These are phyloP conservation scores for Saprolegnia parasitica DNA, from an alignment of 352 stramenopile species.

Conservation along the genomic window DNA sequence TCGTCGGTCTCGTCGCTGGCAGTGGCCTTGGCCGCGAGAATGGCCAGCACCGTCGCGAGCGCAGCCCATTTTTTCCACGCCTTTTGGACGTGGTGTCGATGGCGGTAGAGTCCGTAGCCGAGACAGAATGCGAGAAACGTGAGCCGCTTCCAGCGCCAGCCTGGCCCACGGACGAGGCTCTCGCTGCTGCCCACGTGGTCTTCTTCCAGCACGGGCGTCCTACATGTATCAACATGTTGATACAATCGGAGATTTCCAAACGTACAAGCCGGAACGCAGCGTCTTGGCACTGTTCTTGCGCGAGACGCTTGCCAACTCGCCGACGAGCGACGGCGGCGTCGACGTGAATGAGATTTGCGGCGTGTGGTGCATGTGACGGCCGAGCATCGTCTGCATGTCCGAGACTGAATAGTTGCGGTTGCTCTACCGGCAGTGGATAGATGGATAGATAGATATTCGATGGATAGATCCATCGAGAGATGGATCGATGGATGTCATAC, in stretches of 20 bases:
- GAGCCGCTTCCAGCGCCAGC: neutral
- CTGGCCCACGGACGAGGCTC: neutral
- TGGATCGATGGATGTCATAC: constrained; percentile 32
- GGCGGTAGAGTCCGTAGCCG: neutral
- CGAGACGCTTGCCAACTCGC: neutral
- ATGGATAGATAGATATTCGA: neutral
- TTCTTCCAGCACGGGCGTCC: constrained; percentile 65
- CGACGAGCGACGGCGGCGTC: neutral
- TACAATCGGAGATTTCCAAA: neutral
- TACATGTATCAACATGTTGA: constrained; percentile 26
- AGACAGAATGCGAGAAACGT: neutral
- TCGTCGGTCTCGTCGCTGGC: neutral
- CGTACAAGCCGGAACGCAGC: neutral
- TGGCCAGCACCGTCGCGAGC: neutral
- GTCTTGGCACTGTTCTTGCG: constrained; percentile 2
- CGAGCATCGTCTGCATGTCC: constrained; percentile 77
- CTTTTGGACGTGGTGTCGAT: neutral
- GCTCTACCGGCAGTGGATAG: constrained; percentile 38
- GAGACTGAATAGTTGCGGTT: constrained; percentile 79
- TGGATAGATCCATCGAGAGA: constrained; percentile 17
- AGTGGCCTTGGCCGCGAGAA: neutral
- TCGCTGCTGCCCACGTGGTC: constrained; percentile 34
- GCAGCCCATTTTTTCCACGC: neutral
- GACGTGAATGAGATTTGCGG: constrained; percentile 5
- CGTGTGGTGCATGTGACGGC: constrained; percentile 17